Percentiles rank a stretch among this genome's conserved stretches.
Conservation (phyloP, 768 basidiomycete genomes). For the Boletus patriciae region DNA sequence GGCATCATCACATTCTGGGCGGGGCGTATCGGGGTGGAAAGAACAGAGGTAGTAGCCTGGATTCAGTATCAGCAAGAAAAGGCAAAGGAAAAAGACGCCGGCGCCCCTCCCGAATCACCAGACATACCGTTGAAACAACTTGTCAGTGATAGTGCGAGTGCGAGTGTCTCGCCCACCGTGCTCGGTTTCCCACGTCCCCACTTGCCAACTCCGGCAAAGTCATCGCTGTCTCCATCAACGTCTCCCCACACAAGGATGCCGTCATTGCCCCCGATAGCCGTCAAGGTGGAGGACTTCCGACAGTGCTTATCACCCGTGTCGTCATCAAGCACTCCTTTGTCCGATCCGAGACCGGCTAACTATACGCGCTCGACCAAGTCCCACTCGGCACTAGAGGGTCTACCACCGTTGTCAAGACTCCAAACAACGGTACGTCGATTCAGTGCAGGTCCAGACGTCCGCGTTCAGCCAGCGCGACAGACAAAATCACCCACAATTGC, state of each 20-base stretch:
- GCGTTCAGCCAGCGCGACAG: neutral
- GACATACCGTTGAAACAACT: constrained; percentile 3
- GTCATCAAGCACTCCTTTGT: neutral
- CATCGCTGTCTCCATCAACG: constrained; percentile 23
- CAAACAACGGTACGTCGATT: constrained; percentile 7
- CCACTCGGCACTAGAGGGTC: neutral
- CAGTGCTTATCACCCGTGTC: neutral
- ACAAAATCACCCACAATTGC: neutral
- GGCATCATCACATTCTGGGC: constrained; percentile 31
- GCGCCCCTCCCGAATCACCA: constrained; percentile 8
- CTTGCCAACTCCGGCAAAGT: constrained; percentile 31
- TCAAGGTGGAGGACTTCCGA: constrained; percentile 27
- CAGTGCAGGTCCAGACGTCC: neutral
- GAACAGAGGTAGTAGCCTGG: constrained; percentile 24
- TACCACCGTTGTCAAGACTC: constrained; percentile 4
- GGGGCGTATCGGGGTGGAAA: constrained; percentile 18
- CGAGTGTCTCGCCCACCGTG: constrained; percentile 19
- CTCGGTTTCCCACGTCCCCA: constrained; percentile 19
- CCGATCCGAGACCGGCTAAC: neutral
- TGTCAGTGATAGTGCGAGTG: neutral
- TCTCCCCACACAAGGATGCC: constrained; percentile 13
- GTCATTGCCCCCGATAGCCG: constrained; percentile 33
- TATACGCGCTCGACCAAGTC: neutral
- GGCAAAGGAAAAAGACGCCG: constrained; percentile 2
- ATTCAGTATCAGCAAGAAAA: constrained; percentile 32